Percentiles rank a stretch among this genome's conserved stretches.
Conservation (phyloP, 192 early-diverging fungal genomes). For the Backusella psychrophila region DNA sequence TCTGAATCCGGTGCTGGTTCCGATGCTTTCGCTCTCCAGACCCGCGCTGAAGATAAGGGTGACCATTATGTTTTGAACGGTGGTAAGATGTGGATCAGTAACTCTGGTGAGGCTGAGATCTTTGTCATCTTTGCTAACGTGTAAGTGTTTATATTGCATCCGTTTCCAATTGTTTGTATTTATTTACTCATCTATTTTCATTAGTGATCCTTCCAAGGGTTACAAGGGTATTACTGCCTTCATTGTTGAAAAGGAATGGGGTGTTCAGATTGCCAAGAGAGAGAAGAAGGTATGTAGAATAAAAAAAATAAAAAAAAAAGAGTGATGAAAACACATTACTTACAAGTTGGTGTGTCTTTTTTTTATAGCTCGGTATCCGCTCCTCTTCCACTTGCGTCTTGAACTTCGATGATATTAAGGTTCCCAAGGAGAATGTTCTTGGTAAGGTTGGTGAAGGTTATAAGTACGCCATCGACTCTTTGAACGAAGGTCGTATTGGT, state of each 20-base stretch:
- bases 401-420: conserved; percentile 83
- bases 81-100: conserved; percentile 89
- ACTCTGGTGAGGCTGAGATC: conserved; percentile 88
- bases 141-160: neutral
- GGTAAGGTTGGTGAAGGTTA: conserved; percentile 94
- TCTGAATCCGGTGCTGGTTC: conserved; percentile 87
- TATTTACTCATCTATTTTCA: neutral
- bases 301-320: conserved; percentile 98
- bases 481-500: conserved; percentile 93
- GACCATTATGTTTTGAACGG: conserved; percentile 89
- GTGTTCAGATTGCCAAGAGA: conserved; percentile 93
- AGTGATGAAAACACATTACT: conserved; percentile 28
- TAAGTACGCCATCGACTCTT: conserved; percentile 95
- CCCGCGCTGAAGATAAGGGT: conserved; percentile 83
- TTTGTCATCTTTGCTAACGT: conserved; percentile 44
- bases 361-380: conserved; percentile 75
- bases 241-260: conserved; percentile 90
- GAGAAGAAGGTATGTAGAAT: conserved; percentile 85
- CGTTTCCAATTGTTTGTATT: neutral
- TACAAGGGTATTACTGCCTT: conserved; percentile 99
- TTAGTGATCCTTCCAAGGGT: conserved; percentile 77
- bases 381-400: conserved; percentile 92
- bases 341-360: neutral
- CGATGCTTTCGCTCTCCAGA: conserved; percentile 92
- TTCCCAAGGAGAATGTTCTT: conserved; percentile 87